A percentile compares a stretch with the other conserved stretches of the same genome.
phyloP scores from a whole-genome alignment of 108 stramenopile genomes.

The Cyclostephanos tholiformis region DNA sequence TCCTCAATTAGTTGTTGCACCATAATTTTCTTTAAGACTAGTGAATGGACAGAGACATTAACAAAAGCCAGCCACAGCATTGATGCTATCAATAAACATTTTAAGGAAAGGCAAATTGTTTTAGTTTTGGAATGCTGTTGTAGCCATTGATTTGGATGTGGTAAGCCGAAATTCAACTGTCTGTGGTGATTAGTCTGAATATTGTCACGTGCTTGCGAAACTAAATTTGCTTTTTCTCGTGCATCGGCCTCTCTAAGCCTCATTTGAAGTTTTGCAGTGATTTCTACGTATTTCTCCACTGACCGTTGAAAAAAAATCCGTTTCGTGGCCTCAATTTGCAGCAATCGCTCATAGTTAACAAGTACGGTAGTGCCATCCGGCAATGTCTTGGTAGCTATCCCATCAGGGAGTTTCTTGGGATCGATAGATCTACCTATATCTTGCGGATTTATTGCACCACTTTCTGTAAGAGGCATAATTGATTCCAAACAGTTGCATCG shows the following conservation, averaged over 20 bases:
- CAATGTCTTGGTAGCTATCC: background rate
- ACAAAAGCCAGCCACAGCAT: slow-evolving; percentile 9
- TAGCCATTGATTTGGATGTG: slow-evolving; percentile 1
- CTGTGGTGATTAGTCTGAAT: background rate
- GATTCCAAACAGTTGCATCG: slow-evolving; percentile 17
- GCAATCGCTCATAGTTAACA: slow-evolving; percentile 15
- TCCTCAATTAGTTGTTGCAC: slow-evolving; percentile 6
- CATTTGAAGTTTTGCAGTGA: background rate
- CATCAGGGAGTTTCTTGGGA: slow-evolving; percentile 4
- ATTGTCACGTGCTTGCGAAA: background rate
- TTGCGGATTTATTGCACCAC: background rate
- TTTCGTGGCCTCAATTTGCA: slow-evolving; percentile 14
- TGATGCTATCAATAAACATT: slow-evolving; percentile 3
- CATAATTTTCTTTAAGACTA: background rate
- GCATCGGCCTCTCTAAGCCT: background rate
- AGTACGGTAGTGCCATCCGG: slow-evolving; percentile 12
- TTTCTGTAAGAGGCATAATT: slow-evolving; percentile 12
- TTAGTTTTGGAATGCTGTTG: background rate
- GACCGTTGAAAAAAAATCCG: slow-evolving; percentile 18
- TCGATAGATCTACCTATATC: background rate
- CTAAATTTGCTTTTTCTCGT: background rate
- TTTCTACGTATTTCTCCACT: background rate
- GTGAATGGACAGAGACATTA: slow-evolving; percentile 8
- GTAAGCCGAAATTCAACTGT: background rate
- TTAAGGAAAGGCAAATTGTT: background rate